A percentile compares a stretch with the other conserved stretches of the same genome.
phyloP scores from a whole-genome alignment of 139 green algal species.

The Picochlorum sp. region DNA sequence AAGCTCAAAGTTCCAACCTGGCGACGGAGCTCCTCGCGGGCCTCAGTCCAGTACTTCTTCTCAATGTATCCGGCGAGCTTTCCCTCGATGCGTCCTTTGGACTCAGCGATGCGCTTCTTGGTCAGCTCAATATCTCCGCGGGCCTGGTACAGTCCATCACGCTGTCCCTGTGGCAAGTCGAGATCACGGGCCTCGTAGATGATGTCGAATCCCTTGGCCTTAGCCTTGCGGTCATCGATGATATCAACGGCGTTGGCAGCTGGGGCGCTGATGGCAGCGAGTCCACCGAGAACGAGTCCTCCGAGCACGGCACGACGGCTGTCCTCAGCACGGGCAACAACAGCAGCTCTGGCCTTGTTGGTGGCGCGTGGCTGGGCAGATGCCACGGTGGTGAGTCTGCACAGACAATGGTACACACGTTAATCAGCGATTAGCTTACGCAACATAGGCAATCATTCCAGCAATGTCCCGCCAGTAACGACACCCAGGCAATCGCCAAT shows the following conservation, averaged over 20 bases:
- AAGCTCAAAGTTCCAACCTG: conserved; percentile 78
- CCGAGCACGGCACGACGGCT: conserved; percentile 60
- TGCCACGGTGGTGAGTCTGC: background rate
- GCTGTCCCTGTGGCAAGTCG: conserved; percentile 55
- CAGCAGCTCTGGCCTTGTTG: conserved; percentile 1
- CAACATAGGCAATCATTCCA: too few species aligned
- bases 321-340: conserved; percentile 24
- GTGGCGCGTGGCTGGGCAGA: conserved; percentile 5
- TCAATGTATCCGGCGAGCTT: conserved; percentile 54
- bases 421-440: too few species aligned
- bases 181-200: conserved; percentile 93
- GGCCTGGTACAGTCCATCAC: conserved; percentile 61
- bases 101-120: conserved; percentile 66
- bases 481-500: too few species aligned
- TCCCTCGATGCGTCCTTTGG: conserved; percentile 65
- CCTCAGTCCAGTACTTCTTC: conserved; percentile 87
- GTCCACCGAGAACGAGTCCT: conserved; percentile 55
- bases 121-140: conserved; percentile 44
- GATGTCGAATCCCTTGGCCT: conserved; percentile 64
- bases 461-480: too few species aligned
- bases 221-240: conserved; percentile 62
- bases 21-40: conserved; percentile 72
- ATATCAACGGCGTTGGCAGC: conserved; percentile 61
- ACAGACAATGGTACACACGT: conserved; percentile 3
- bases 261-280: conserved; percentile 36